Evolutionary conservation across 139 green algal genomes (phyloP).

Genomic region (Tetradesmus lagerheimii): DNA sequence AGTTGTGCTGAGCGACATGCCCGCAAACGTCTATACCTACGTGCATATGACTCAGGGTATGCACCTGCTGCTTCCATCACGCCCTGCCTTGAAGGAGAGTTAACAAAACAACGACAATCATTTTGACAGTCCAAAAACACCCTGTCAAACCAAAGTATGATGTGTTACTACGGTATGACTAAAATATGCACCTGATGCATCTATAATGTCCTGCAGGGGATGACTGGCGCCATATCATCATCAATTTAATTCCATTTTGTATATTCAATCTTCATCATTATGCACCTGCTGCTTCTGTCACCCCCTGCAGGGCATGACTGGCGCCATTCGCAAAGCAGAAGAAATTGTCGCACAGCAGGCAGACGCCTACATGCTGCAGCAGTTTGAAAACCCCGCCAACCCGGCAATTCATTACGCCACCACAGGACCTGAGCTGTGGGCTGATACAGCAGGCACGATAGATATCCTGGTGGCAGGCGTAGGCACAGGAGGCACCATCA

Average conservation of each 20-base stretch:
- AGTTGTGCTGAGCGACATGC: too few relatives aligned
- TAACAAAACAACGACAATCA: too few relatives aligned
- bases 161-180: too few relatives aligned
- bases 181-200: background rate
- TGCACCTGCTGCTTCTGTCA: background rate
- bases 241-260: too few relatives aligned
- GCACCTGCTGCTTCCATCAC: too few relatives aligned
- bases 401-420: slow-evolving; percentile 71
- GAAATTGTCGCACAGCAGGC: slow-evolving; percentile 77
- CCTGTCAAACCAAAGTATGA: too few relatives aligned
- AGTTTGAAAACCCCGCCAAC: slow-evolving; percentile 99
- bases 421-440: slow-evolving; percentile 95
- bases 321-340: slow-evolving; percentile 92
- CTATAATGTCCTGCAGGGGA: slow-evolving; percentile 57
- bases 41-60: too few relatives aligned
- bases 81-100: too few relatives aligned
- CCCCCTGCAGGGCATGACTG: slow-evolving; percentile 78
- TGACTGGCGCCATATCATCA: slow-evolving; percentile 95
- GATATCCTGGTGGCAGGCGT: slow-evolving; percentile 97
- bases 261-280: too few relatives aligned
- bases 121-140: too few relatives aligned
- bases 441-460: slow-evolving; percentile 84
- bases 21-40: too few relatives aligned
- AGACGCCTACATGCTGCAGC: slow-evolving; percentile 93
- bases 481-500: slow-evolving; percentile 98